phyloP scores from a whole-genome alignment of 2,329 filamentous ascomycete species.

The Clonostachys chloroleuca region DNA sequence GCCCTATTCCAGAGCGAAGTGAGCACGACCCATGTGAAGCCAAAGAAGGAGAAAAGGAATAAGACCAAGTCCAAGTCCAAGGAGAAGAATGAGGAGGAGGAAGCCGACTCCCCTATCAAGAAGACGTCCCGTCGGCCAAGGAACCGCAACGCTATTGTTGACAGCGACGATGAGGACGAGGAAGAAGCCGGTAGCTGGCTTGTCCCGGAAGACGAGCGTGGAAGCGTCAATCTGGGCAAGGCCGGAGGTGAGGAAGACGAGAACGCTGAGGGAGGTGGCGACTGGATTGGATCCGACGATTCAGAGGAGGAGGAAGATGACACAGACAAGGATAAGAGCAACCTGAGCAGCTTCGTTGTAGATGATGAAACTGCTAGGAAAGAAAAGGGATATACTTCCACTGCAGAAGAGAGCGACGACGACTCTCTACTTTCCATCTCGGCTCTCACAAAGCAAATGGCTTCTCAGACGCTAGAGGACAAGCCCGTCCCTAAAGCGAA shows the following conservation, averaged over 20 bases:
- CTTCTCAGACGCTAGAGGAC: conserved; percentile 26
- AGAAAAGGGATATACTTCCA: conserved; percentile 18
- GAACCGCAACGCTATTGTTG: conserved; percentile 53
- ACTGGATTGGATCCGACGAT: conserved; percentile 71
- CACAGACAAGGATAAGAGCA: conserved; percentile 47
- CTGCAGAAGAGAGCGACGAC: conserved; percentile 12
- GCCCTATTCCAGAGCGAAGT: conserved; percentile 51
- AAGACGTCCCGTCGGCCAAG: conserved; percentile 31
- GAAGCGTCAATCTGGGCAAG: conserved; percentile 59
- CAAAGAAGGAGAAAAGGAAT: conserved; percentile 33
- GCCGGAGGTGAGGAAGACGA: conserved; percentile 85
- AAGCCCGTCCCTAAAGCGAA: conserved; percentile 4
- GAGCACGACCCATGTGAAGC: conserved; percentile 27
- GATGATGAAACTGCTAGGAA: conserved; percentile 39
- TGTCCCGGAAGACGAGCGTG: conserved; percentile 63
- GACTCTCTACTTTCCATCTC: conserved; percentile 26
- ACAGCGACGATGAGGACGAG: conserved; percentile 67
- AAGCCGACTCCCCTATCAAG: conserved; percentile 5
- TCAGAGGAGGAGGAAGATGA: conserved; percentile 53
- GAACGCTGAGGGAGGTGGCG: conserved; percentile 80
- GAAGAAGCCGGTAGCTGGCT: conserved; percentile 77
- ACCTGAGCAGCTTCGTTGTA: conserved; percentile 50
- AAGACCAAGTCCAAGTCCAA: conserved; percentile 11
- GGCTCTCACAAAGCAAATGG: conserved; percentile 29
- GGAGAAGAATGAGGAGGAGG: conserved; percentile 8